These are phyloP conservation scores for Daldinia concentrica DNA, from an alignment of 495 filamentous ascomycete species.

Conservation along the genomic window DNA sequence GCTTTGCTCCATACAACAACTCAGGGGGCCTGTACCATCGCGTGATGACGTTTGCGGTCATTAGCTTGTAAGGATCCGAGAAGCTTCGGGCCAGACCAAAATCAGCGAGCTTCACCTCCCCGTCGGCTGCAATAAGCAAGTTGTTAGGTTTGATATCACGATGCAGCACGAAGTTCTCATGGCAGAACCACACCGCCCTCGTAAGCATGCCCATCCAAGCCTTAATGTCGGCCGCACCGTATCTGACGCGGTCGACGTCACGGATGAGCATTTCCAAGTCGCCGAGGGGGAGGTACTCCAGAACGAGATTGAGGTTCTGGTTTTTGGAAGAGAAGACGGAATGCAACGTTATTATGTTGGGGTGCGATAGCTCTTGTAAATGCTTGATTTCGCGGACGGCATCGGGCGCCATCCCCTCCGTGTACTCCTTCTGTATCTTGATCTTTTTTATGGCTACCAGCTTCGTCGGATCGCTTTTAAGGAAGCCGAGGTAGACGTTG, in stretches of 20 bases:
- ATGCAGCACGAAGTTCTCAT: slow-evolving; percentile 92
- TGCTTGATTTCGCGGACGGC: slow-evolving; percentile 94
- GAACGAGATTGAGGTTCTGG: slow-evolving; percentile 88
- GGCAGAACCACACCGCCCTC: slow-evolving; percentile 96
- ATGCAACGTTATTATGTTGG: slow-evolving; percentile 91
- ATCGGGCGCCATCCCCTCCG: slow-evolving; percentile 89
- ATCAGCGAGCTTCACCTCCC: slow-evolving; percentile 95
- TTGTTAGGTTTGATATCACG: slow-evolving; percentile 99
- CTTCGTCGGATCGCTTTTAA: slow-evolving; percentile 69
- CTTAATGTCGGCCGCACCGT: slow-evolving; percentile 84
- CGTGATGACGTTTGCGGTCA: slow-evolving; percentile 96
- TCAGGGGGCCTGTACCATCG: slow-evolving; percentile 97
- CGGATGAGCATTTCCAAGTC: slow-evolving; percentile 94
- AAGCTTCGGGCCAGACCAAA: slow-evolving; percentile 93
- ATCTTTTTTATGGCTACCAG: slow-evolving; percentile 98
- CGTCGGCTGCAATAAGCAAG: slow-evolving; percentile 89
- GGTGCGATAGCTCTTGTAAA: slow-evolving; percentile 93
- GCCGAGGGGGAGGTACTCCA: slow-evolving; percentile 90
- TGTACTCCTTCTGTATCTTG: slow-evolving; percentile 84
- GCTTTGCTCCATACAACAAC: slow-evolving; percentile 85
- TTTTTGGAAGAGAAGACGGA: slow-evolving; percentile 93
- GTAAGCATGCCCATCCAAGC: slow-evolving; percentile 97
- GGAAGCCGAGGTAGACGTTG: slow-evolving; percentile 87
- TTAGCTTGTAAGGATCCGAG: slow-evolving; percentile 83
- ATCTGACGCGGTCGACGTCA: slow-evolving; percentile 74